phyloP scores from a whole-genome alignment of 1,139 yeast species.

The Yamadazyma friedrichii region DNA sequence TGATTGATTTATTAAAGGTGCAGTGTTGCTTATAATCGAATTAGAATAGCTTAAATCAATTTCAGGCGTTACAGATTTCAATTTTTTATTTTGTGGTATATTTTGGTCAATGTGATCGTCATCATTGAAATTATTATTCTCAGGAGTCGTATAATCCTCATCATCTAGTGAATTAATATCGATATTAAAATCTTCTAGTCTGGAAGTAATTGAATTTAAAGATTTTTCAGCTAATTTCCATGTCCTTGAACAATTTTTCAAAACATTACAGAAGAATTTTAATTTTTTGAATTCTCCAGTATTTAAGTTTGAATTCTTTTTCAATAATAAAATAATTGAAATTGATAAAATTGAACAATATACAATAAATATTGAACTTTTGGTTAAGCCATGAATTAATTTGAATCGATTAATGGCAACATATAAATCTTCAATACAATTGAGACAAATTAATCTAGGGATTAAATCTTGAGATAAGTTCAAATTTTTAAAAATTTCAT shows the following conservation, averaged over 20 bases:
- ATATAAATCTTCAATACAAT: slow-evolving; percentile 44
- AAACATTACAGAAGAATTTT: slow-evolving; percentile 38
- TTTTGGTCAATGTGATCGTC: neutral
- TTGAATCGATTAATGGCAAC: slow-evolving; percentile 37
- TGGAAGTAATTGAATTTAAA: slow-evolving; percentile 38
- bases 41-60: neutral
- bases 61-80: neutral
- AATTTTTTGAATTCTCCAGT: slow-evolving; percentile 24
- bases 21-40: neutral
- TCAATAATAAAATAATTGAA: slow-evolving; percentile 37
- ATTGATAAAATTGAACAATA: slow-evolving; percentile 48
- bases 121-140: neutral
- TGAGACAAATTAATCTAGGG: slow-evolving; percentile 34
- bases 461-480: slow-evolving; percentile 14
- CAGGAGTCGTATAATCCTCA: slow-evolving; percentile 3
- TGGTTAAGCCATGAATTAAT: slow-evolving; percentile 38
- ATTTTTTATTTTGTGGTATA: neutral
- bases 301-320: slow-evolving; percentile 29
- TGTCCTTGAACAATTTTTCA: slow-evolving; percentile 40
- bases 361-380: slow-evolving; percentile 47
- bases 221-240: slow-evolving; percentile 53
- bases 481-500: slow-evolving; percentile 11
- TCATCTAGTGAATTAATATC: slow-evolving; percentile 12
- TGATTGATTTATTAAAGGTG: neutral
- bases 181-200: slow-evolving; percentile 20